These are phyloP conservation scores for Microsporum canis DNA, from an alignment of 2,329 filamentous ascomycete genomes.

Conservation along the genomic window DNA sequence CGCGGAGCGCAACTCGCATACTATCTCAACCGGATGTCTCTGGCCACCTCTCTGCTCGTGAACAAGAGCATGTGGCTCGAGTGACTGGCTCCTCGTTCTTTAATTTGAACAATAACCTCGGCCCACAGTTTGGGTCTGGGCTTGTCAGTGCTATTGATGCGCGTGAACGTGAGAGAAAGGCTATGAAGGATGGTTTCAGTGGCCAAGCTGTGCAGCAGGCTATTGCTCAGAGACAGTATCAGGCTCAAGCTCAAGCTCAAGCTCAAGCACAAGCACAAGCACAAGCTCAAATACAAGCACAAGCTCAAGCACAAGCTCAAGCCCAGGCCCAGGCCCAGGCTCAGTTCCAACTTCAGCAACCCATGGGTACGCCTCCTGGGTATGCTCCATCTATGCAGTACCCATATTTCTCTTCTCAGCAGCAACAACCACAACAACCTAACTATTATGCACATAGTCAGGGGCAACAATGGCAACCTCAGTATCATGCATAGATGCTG, in stretches of 20 bases:
- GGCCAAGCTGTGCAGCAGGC: conserved; percentile 62
- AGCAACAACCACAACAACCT: not conserved
- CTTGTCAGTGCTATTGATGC: conserved; percentile 70
- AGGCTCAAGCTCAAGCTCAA: conserved; percentile 25
- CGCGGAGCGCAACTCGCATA: conserved; percentile 46
- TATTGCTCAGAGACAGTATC: conserved; percentile 56
- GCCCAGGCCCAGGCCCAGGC: conserved; percentile 11
- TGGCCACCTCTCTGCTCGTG: conserved; percentile 63
- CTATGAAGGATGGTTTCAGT: conserved; percentile 57
- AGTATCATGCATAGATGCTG: not conserved
- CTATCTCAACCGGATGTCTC: conserved; percentile 43
- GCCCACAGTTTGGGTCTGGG: conserved; percentile 42
- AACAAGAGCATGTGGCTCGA: conserved; percentile 79
- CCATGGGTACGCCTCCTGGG: not conserved
- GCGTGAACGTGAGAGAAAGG: conserved; percentile 64
- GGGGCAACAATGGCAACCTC: not conserved
- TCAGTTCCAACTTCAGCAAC: not conserved
- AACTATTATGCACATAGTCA: not conserved
- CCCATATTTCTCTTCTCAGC: not conserved
- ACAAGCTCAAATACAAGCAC: conserved; percentile 11
- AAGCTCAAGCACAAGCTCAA: conserved; percentile 11
- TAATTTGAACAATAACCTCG: conserved; percentile 45
- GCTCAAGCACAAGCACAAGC: conserved; percentile 26
- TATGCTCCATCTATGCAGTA: conserved; percentile 2
- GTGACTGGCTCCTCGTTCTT: conserved; percentile 68